Evolutionary conservation across 441 rosid genomes (phyloP).

Genomic region (Syzygium malaccense): DNA sequence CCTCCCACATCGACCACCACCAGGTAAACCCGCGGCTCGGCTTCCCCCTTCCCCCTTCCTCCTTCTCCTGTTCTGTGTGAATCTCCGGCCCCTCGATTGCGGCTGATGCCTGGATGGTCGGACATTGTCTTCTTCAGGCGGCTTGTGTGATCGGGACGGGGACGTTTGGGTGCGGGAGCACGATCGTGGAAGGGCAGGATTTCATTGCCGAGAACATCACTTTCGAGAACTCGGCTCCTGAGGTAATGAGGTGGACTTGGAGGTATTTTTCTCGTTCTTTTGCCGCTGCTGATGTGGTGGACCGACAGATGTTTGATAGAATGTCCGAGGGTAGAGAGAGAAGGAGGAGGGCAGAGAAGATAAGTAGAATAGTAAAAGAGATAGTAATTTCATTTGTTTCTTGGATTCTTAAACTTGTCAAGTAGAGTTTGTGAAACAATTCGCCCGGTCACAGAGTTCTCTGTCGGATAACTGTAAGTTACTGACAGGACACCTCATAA

Average conservation of each 20-base stretch:
- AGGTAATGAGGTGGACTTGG: constrained; percentile 26
- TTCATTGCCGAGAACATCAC: constrained; percentile 95
- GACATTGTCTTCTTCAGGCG: constrained; percentile 24
- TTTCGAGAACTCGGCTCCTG: constrained; percentile 88
- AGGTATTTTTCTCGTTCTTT: not conserved
- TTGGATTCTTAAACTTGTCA: not conserved
- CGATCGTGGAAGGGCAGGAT: constrained; percentile 93
- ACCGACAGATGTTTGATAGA: not conserved
- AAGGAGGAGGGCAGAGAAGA: not conserved
- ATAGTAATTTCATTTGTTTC: not conserved
- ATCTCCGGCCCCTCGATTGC: not conserved
- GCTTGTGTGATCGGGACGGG: constrained; percentile 83
- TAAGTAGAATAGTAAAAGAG: not conserved
- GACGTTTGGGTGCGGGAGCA: constrained; percentile 91
- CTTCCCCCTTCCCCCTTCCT: not conserved
- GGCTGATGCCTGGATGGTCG: not conserved
- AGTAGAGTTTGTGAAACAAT: not conserved
- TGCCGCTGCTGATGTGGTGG: not conserved
- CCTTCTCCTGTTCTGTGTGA: not conserved
- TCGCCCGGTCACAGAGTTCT: not conserved
- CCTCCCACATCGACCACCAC: constrained; percentile 74
- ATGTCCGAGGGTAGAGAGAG: not conserved
- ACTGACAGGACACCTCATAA: not conserved
- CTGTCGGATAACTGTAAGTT: not conserved
- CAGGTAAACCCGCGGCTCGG: constrained; percentile 34